Evolutionary conservation across 2,329 filamentous ascomycete genomes (phyloP), one percentile per base, ranked within the genome.

Genomic region (Calonectria pauciramosa): DNA sequence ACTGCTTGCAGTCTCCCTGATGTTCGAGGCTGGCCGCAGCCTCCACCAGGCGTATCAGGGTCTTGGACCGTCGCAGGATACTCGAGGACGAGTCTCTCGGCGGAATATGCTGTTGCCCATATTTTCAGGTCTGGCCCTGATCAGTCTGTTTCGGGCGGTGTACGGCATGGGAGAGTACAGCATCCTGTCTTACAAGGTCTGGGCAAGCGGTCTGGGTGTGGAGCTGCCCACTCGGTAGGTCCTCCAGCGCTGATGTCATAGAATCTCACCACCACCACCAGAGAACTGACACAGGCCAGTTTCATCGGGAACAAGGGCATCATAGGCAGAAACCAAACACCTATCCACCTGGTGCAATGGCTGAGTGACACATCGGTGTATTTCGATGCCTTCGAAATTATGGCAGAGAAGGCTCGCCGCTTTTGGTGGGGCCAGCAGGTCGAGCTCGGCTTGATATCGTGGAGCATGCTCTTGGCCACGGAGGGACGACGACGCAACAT

Each of bases 361-460:
- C 80, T 91, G 73, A 87, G 84, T 59, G 88, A 92, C 44, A 88
- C 88, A 3, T 86, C 90, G 30, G 80, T 92, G 28, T 86, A 89
- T 75, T 82, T 83, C 11, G 89, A 91, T 80, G 87, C 88, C 14
- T 86, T 91, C 72, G 88, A 90, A 74, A 89, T 91, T 30, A 84
- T 91, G 6, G 86, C 89, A 9, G 89, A 90, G 78, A 89, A 87
- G 65, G 86, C 88, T 4, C 88, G 89, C 64, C 88, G 90, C 20
- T 89, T 91, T 80, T 91, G 91, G 88, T 93, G 92, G 89, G 90
- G 89, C 9, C 90, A 91, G 75, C 91, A 93, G 83, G 86, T 91
- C 54, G 90, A 91, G 72, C 84, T 91, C 16, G 89, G 87, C 34
- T 86, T 88, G 16, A 84, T 90, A 36, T 87, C 90, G 1, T 92